phyloP scores from a whole-genome alignment of 768 basidiomycete genomes.

The Jaapia argillacea region DNA sequence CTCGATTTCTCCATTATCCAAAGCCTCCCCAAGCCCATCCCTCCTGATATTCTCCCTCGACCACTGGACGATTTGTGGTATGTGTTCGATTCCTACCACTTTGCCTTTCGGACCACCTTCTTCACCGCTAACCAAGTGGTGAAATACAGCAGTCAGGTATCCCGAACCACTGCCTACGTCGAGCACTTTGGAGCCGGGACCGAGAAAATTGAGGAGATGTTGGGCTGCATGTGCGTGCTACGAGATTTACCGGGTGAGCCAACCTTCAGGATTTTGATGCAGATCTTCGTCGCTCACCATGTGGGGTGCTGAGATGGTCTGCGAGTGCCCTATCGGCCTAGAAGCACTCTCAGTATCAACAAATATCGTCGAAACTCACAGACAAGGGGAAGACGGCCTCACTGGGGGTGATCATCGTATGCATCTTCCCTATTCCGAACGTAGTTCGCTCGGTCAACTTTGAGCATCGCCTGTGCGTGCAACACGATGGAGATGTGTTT shows the following conservation, averaged over 20 bases:
- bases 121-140: conserved; percentile 5
- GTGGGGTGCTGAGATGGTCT: conserved; percentile 94
- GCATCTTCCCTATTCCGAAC: conserved; percentile 25
- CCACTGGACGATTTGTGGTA: conserved; percentile 66
- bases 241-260: neutral
- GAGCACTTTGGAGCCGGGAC: conserved; percentile 64
- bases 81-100: conserved; percentile 89
- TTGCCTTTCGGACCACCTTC: conserved; percentile 36
- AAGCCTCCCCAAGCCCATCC: conserved; percentile 49
- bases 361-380: too few species aligned
- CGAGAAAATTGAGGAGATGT: conserved; percentile 62
- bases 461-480: conserved; percentile 33
- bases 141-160: neutral
- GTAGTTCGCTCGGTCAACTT: conserved; percentile 38
- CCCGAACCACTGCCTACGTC: conserved; percentile 58
- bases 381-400: too few species aligned
- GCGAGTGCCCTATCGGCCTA: conserved; percentile 57
- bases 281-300: conserved; percentile 45
- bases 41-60: conserved; percentile 52
- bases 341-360: neutral
- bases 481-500: too few species aligned
- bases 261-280: neutral
- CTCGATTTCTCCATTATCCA: conserved; percentile 46
- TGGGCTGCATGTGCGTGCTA: conserved; percentile 84
- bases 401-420: conserved; percentile 32